Evolutionary conservation across 2,329 filamentous ascomycete species (phyloP), one percentile per base, ranked within the genome.

Genomic region (Talaromyces funiculosus): DNA sequence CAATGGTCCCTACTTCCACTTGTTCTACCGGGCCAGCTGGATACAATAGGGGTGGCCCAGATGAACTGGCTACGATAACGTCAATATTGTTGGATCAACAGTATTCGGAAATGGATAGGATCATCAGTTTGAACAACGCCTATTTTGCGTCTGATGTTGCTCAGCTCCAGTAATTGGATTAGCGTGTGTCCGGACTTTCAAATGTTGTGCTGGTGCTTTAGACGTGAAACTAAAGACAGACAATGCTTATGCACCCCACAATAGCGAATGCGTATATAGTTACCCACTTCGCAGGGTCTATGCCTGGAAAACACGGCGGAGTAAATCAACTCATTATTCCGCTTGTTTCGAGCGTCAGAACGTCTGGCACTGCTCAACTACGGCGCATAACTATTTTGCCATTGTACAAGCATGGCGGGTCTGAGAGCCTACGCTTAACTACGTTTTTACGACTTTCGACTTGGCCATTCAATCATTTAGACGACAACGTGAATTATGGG

Each of bases 401-500:
- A n/a, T n/a, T n/a, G n/a, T n/a, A n/a, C n/a, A n/a, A n/a, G n/a
- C n/a, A n/a, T n/a, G n/a, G n/a, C n/a, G n/a, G n/a, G n/a, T n/a
- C n/a, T n/a, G n/a, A n/a, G n/a, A n/a, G n/a, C n/a, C n/a, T n/a
- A n/a, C n/a, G n/a, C n/a, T n/a, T n/a, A n/a, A n/a, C n/a, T n/a
- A n/a, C n/a, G n/a, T n/a, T n/a, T n/a, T n/a, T n/a, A n/a, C n/a
- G n/a, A n/a, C n/a, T 42, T 64, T 73, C 24, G 76, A 80, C 14
- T 67, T 82, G 3, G 77, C 75, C 3, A 64, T 83, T 9, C 74
- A 75, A 0, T 67, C 71, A 0, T 78, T 77, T 63, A 77, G 73
- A 55, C 76, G 81, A 3, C 64, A 74, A 0, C 77, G 81, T 0
- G 66, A 77, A 12, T 67, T 74, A 0, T 77, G 72, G 61, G 61